Evolutionary conservation across 2,329 filamentous ascomycete genomes (phyloP), one percentile per base, ranked within the genome.

Genomic region (Curvularia lunata): DNA sequence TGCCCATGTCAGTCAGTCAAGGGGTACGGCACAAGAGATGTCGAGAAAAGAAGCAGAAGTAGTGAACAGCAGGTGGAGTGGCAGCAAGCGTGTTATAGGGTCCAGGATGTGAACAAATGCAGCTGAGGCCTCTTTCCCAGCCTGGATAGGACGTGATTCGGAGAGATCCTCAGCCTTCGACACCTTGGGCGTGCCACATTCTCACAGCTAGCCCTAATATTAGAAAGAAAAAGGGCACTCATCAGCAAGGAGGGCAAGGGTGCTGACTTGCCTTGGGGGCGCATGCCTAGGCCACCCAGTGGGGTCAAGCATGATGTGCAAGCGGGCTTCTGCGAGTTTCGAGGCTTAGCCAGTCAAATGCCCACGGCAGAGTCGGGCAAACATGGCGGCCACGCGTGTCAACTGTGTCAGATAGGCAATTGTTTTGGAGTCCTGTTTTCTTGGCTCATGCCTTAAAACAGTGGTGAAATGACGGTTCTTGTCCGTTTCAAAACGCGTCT

Each of bases 41-140:
- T 25, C 18, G 21, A 10, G 19, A 32, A 40, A 55, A 38, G 25
- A 52, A 38, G 25, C 18, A 55, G 12, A 18, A 34, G 30, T 4
- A 28, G 52, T 34, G 21, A 48, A 48, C 42, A 37, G 13, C 34
- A 46, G 25, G 13, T 32, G 21, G 53, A 21, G 49, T 46, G 30
- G n/a, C 37, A 19, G 23, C 21, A 41, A 41, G 12, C 43, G n/a
- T 50, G 19, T 56, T 62, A 59, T 62, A 62, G 21, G 38, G 27
- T 46, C 49, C 47, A 51, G 23, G 21, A 28, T 13, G 16, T 38
- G 16, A 21, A 13, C 34, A 42, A 52, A 49, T 53, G 48, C 43
- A 38, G 46, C 63, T 60, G 58, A 57, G 61, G 28, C 52, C 28
- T 52, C 46, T 42, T 60, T 62, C 58, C 54, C 52, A 52, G 60